Conservation (phyloP, 2,329 filamentous ascomycete species). For the Piedraia hortae region DNA sequence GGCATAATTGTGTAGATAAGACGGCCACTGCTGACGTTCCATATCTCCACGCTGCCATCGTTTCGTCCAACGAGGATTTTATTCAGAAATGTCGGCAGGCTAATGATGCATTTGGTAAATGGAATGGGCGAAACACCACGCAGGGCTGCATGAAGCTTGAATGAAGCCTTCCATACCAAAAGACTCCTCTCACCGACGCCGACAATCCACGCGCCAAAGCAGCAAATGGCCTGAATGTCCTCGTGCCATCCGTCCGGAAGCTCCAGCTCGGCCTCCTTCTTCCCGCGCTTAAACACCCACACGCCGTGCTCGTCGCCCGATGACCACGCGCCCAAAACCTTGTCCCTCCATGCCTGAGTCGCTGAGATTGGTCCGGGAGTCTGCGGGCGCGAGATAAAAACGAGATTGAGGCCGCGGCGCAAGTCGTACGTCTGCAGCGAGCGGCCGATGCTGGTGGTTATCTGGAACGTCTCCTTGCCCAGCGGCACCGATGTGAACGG, state of each 20-base stretch:
- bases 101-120: constrained; percentile 54
- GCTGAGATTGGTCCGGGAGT: constrained; percentile 69
- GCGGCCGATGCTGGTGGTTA: constrained; percentile 79
- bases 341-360: constrained; percentile 63
- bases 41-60: constrained; percentile 83
- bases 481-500: constrained; percentile 74
- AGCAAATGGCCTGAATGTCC: constrained; percentile 46
- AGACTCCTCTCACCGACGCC: constrained; percentile 48
- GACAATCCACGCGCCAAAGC: constrained; percentile 80
- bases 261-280: constrained; percentile 49
- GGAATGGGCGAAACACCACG: constrained; percentile 28
- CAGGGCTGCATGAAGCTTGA: constrained; percentile 78
- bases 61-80: constrained; percentile 74
- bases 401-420: constrained; percentile 62
- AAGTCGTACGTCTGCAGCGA: constrained; percentile 91
- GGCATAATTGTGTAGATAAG: constrained; percentile 74
- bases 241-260: constrained; percentile 36
- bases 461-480: constrained; percentile 86
- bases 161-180: constrained; percentile 64
- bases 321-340: constrained; percentile 61
- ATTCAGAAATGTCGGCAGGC: constrained; percentile 85
- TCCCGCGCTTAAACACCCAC: constrained; percentile 81
- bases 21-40: constrained; percentile 83
- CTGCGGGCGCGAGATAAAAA: constrained; percentile 80
- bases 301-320: constrained; percentile 37